Percentiles rank a stretch among this genome's conserved stretches.
These are phyloP conservation scores for Lecanicillium sp. DNA, from an alignment of 2,329 filamentous ascomycete genomes.

Conservation along the genomic window DNA sequence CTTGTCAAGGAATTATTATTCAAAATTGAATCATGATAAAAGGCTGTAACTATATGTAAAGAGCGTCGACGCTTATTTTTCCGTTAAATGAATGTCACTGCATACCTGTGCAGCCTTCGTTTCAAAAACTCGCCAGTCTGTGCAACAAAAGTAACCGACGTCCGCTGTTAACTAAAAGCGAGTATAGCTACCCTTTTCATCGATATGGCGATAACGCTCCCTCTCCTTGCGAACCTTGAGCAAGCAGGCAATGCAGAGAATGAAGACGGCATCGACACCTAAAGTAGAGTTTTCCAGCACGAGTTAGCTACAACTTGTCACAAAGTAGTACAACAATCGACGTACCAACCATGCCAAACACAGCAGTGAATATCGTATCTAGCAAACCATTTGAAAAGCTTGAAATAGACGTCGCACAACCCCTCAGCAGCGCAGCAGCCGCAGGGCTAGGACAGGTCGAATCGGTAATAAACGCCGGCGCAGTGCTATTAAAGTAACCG, in stretches of 20 bases:
- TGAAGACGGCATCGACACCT: slow-evolving; percentile 57
- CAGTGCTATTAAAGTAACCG: slow-evolving; percentile 66
- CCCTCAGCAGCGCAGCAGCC: slow-evolving; percentile 59
- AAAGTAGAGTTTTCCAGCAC: slow-evolving; percentile 2
- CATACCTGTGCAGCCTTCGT: too few relatives aligned
- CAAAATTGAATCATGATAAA: too few relatives aligned
- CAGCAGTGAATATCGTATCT: slow-evolving; percentile 68
- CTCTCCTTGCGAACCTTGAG: slow-evolving; percentile 75
- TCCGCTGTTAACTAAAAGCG: too few relatives aligned
- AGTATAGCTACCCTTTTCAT: slow-evolving; percentile 60
- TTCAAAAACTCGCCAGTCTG: too few relatives aligned
- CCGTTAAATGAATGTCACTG: too few relatives aligned
- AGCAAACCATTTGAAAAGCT: slow-evolving; percentile 63
- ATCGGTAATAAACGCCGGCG: slow-evolving; percentile 64
- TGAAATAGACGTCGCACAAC: slow-evolving; percentile 61
- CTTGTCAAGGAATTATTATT: too few relatives aligned
- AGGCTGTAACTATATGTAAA: too few relatives aligned
- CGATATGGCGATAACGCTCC: slow-evolving; percentile 70
- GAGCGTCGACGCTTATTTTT: too few relatives aligned
- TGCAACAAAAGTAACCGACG: too few relatives aligned
- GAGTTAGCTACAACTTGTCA: too few relatives aligned
- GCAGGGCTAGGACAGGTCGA: slow-evolving; percentile 59
- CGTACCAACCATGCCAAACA: slow-evolving; percentile 69
- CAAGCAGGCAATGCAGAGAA: slow-evolving; percentile 66
- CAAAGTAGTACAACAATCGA: slow-evolving; percentile 12